Base-by-base conservation (phyloP, 176 grass and related monocot genomes). In the Juncus inflexus region DNA sequence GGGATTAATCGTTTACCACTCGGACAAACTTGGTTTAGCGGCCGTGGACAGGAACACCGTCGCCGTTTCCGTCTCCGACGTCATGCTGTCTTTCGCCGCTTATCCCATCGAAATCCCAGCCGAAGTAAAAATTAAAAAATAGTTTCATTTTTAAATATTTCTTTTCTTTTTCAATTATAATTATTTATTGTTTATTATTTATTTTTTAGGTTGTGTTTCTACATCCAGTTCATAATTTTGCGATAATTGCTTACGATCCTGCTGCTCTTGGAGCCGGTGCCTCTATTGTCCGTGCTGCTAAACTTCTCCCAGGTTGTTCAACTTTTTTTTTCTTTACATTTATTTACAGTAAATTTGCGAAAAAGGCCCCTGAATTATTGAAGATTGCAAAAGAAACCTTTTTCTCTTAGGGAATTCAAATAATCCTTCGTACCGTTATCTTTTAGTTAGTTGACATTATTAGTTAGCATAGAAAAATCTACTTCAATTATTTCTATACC, bases 91-190 rank as follows among this genome's bases (percentile, higher is more conserved):
- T 62, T 99, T 99, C 86, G 88, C 94, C 78, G 94, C 94, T 69
- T 92, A 99, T 86, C 89, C 94, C 42, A 92, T 99, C 62, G 94
- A 99, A 89, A 99, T 92, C 84, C 94, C 94, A n/a, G 94, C 72
- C 54, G 94, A 99, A 70, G 94, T 99, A 86, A 71, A 16, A 59
- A 41, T 71, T 40, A 40, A n/a, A 71, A 15, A 35, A 35, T 40
- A 58, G 42, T 28, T 28, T 28, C 1, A 28, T 28, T 28, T 28
- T 28, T 28, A 0, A 50, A 36, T 72, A 59, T 37, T 4, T 54
- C 9, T 1, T 60, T 37, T 5, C 14, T 39, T 13, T 51, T 37
- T 64, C 54, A 63, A 3, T 55, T 58, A 38, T 66, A 62, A 16
- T 42, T 11, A 71, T 47, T 63, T 69, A 19, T 63, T 57, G n/a